Evolutionary conservation across 768 basidiomycete genomes (phyloP), one percentile per base, ranked within the genome.

Genomic region (Hericium alpestre): DNA sequence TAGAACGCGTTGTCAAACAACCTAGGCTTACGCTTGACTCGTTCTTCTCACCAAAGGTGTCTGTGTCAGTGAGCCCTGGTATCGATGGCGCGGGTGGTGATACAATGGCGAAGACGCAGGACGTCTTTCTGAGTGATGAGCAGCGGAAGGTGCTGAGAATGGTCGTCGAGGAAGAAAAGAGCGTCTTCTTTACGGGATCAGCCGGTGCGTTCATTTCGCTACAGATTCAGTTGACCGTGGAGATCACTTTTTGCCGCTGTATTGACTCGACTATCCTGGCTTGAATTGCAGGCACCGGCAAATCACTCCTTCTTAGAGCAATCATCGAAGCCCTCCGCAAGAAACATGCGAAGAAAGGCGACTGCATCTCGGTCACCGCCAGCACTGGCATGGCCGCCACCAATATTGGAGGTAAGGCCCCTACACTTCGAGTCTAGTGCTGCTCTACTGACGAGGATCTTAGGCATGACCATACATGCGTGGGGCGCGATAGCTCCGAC

Each of bases 381-480:
- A 79, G 82, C 56, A 80, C 80, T 4, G 79, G 79, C 4, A 81
- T 84, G 65, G 84, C 85, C 2, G 83, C 85, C 1, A 82, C 82
- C 54, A 86, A 87, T 66, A 83, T 87, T 52, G 84, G 83, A 25
- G 85, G 84, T 66, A 64, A 59, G 59, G 51, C 32, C 16, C 53
- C 18, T 38, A 40, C 2, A 22, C 27, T 20, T 10, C 18, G 11
- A 50, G 40, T 27, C 51, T 12, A 56, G 73, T 71, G 74, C 9
- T 75, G 18, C 18, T 13, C 46, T 32, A 16, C 38, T 61, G 66
- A 10, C 70, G 12, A 12, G 43, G 38, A 25, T 7, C 37, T 25
- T 32, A 76, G 84, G 84, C 11, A 75, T 75, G 63, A 86, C 83
- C 0, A 67, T 86, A 4, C 84, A 86, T 59, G 76, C 78, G 4